These are phyloP conservation scores for Harringtonia aguacate DNA, from an alignment of 2,329 filamentous ascomycete genomes.

Conservation along the genomic window DNA sequence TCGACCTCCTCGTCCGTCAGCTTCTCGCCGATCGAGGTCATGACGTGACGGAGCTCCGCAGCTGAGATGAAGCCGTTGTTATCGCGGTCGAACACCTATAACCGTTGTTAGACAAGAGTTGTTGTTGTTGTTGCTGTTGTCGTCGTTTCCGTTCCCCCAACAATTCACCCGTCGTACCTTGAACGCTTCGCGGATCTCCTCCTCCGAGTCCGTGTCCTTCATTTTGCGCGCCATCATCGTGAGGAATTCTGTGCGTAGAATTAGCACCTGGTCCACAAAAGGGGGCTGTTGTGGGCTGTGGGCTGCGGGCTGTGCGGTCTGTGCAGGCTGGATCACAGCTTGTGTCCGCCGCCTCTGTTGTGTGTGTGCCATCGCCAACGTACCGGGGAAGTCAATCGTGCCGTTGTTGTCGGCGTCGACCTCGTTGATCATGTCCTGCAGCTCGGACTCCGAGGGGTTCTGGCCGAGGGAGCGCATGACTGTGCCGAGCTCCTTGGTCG, in stretches of 20 bases:
- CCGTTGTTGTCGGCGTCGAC: conserved; percentile 88
- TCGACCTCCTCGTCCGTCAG: conserved; percentile 84
- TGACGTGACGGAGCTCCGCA: conserved; percentile 78
- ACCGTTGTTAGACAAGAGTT: not conserved
- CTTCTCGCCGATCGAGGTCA: conserved; percentile 88
- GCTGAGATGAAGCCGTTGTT: conserved; percentile 90
- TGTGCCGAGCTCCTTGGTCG: conserved; percentile 80
- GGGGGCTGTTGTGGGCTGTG: not conserved
- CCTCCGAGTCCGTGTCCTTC: conserved; percentile 87
- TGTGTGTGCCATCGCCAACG: no score
- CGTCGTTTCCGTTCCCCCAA: no score
- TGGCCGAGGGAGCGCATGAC: conserved; percentile 86
- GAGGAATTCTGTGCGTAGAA: conserved; percentile 58
- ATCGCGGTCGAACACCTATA: conserved; percentile 69
- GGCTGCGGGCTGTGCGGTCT: not conserved
- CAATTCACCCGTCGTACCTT: conserved; percentile 54
- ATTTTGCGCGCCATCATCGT: conserved; percentile 94
- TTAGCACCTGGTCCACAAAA: not conserved
- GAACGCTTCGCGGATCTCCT: conserved; percentile 84
- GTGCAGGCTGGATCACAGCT: no score
- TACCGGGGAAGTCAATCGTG: conserved; percentile 86
- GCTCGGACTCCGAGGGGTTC: conserved; percentile 81
- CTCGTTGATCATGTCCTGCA: conserved; percentile 93
- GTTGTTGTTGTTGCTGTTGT: no score
- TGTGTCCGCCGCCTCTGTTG: no score